Conservation (phyloP, 2,329 filamentous ascomycete genomes). For the Fusarium oligoseptatum region DNA sequence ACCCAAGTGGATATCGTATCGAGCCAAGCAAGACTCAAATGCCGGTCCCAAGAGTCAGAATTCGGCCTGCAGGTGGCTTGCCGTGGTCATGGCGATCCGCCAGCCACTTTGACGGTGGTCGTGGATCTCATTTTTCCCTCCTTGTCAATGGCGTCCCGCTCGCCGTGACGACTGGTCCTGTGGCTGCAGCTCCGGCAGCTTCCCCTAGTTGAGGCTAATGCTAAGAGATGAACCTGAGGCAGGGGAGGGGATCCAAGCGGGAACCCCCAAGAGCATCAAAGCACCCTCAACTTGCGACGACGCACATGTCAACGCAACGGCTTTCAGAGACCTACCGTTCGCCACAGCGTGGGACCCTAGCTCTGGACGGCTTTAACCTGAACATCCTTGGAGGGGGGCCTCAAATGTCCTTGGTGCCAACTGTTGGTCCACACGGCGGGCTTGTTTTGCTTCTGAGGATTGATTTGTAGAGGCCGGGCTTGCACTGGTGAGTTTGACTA, state of each 20-base stretch:
- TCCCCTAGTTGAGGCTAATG: constrained; percentile 36
- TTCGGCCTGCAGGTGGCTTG: constrained; percentile 31
- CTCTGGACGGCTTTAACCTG: constrained; percentile 13
- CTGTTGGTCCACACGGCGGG: constrained; percentile 5
- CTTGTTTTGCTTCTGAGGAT: constrained; percentile 5
- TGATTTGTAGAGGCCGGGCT: not conserved
- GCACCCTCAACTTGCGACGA: constrained; percentile 18
- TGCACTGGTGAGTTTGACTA: not conserved
- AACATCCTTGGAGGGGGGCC: not conserved
- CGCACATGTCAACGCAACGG: constrained; percentile 41
- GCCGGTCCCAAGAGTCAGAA: constrained; percentile 30
- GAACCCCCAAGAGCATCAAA: constrained; percentile 16
- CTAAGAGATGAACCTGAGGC: constrained; percentile 17
- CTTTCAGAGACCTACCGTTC: constrained; percentile 37
- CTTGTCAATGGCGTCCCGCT: constrained; percentile 38
- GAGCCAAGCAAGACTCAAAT: constrained; percentile 13
- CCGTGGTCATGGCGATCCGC: constrained; percentile 38
- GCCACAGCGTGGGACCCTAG: constrained; percentile 36
- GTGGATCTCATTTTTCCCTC: constrained; percentile 35
- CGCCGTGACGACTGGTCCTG: constrained; percentile 29
- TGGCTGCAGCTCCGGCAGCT: constrained; percentile 43
- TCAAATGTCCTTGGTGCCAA: constrained; percentile 1
- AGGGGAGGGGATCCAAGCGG: constrained; percentile 33
- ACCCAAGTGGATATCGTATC: constrained; percentile 7
- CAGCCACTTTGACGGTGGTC: constrained; percentile 39